Evolutionary conservation across 2,329 filamentous ascomycete species (phyloP), one percentile per base, ranked within the genome.

Genomic region (Hypoxylon sp.): DNA sequence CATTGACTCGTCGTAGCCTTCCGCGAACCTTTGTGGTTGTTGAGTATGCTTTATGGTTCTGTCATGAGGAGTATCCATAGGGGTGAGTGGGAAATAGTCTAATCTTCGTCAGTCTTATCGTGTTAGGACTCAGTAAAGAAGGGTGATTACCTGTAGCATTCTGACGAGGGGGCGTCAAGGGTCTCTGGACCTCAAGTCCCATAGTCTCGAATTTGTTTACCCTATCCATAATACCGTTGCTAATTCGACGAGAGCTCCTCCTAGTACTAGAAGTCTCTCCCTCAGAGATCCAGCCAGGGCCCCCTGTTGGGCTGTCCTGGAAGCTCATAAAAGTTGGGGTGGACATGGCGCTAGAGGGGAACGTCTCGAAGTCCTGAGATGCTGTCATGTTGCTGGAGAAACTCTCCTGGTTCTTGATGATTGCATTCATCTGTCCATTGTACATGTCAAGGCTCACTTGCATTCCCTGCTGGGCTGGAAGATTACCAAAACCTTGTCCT

Each of bases 1-100:
- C 85, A 89, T 87, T 12, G 87, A 89, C 76, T 88, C 87, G 71
- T 90, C 88, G 68, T 88, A 89, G 47, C 82, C 83, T 25, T 89
- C 87, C 2, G 83, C 76, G 73, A 90, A 90, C 57, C 90, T 78
- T 70, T 77, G 80, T 2, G 81, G 80, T 2, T 78, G 77, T 14
- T 77, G 69, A 48, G 80, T 75, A 37, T 81, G 79, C 78, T 84
- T 84, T 46, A 76, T 72, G 43, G 80, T 71, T 52, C 80, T 79
- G 65, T 84, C 79, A 67, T 84, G 83, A 45, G 90, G 89, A 19
- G 88, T 91, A 55, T 88, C 87, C 72, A 85, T 86, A 56, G 91
- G 90, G 27, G 90, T 92, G 47, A 89, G 85, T 61, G 90, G 90
- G 69, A 87, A 87, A 72, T 88, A 90, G 70, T 81, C 89, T 76